Evolutionary conservation across 2,329 filamentous ascomycete genomes (phyloP), one percentile per base, ranked within the genome.

Genomic region (Coniella vitis): DNA sequence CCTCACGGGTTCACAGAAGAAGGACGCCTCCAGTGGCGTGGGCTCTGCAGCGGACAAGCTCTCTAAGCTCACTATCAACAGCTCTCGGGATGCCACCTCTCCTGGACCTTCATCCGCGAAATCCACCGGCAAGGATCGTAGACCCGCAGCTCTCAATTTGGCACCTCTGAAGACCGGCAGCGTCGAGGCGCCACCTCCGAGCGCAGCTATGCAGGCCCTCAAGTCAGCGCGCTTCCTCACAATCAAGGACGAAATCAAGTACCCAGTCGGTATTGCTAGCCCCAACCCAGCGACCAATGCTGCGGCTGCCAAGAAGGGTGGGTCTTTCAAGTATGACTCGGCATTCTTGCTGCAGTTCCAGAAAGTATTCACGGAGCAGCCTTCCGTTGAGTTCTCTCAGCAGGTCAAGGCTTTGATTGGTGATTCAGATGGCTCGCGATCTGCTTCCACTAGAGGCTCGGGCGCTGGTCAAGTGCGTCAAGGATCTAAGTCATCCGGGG

Each of bases 321-420:
- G 83, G 66, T 84, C 82, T 37, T 95, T 94, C 74, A 90, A 94
- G 66, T 98, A 98, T 68, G 90, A 97, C 69, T 87, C 90, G 61
- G 84, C 86, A 60, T 98, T 98, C 75, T 73, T 98, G 69, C 76
- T 98, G 25, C 93, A 98, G 64, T 98, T 98, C 76, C 88, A 96
- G 71, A 81, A 81, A 59, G 89, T 95, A 17, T 98, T 96, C 71
- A 94, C 89, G 55, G 93, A 98, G 74, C 94, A 96, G 71, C 93
- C 93, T 13, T 95, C 90, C 1, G 69, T 90, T 38, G 91, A 97
- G 63, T 98, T 95, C 81, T 87, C 94, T 63, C 77, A 84, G 56
- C 90, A 93, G 62, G 83, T 98, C 77, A 91, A 78, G 84, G 86
- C 69, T 76, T 85, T 73, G 67, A 83, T 98, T 57, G 91, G 91